Conservation (phyloP, 257 asterid species). For the Nicotiana otophora region DNA sequence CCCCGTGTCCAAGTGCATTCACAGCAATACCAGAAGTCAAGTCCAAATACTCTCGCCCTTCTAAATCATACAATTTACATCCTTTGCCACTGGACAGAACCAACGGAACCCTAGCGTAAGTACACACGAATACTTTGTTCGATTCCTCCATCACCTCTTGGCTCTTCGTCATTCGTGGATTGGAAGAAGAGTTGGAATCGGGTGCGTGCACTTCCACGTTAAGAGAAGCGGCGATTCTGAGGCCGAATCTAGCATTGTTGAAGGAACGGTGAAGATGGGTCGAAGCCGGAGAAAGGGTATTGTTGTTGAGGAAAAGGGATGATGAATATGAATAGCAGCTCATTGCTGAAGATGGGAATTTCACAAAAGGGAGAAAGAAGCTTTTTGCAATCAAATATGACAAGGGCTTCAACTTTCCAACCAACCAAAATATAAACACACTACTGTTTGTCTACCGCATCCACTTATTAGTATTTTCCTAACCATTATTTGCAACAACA, state of each 20-base stretch:
- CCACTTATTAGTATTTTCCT: too few species aligned
- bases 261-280: constrained; percentile 24
- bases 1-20: constrained; percentile 90
- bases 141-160: constrained; percentile 55
- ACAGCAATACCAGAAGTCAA: constrained; percentile 85
- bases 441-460: too few species aligned
- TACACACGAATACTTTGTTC: constrained; percentile 61
- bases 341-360: constrained; percentile 16
- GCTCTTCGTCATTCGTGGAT: too few species aligned
- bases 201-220: constrained; percentile 41
- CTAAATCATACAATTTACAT: constrained; percentile 72
- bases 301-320: constrained; percentile 21
- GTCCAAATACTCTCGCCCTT: constrained; percentile 85
- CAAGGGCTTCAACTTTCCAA: too few species aligned
- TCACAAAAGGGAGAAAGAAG: too few species aligned
- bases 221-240: constrained; percentile 34
- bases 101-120: constrained; percentile 75
- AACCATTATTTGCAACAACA: too few species aligned
- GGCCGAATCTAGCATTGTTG: background rate
- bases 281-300: constrained; percentile 18
- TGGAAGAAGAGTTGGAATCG: background rate
- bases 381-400: too few species aligned
- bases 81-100: constrained; percentile 77
- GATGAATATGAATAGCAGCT: constrained; percentile 28
- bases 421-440: too few species aligned